Evolutionary conservation across 352 stramenopile species (phyloP), one percentile per base, ranked within the genome.

Genomic region (Phytophthora pistaciae): DNA sequence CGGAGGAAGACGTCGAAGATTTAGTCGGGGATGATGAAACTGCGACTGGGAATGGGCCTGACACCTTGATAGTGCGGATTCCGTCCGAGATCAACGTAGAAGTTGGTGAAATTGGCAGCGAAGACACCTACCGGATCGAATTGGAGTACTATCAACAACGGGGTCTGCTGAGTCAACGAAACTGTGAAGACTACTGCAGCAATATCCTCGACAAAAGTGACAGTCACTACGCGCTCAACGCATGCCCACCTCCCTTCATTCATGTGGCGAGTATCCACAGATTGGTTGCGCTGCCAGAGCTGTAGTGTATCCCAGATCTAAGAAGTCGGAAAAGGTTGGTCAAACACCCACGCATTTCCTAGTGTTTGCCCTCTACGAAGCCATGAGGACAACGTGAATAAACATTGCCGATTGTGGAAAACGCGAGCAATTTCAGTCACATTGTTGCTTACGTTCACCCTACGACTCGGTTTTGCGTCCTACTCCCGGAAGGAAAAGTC

Each of bases 401-500:
- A 33, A 11, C 29, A 36, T 36, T 11, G 29, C 29, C 29, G 29
- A 2, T 36, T 3, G 29, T 36, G 29, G 29, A 36, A 31, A 53
- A 29, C 20, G 46, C 20, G 20, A 27, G 46, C 46, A 53, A 56
- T 36, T 56, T 31, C 23, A 31, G 20, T 48, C 46, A 16, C 66
- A 68, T 67, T 71, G 27, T 62, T 70, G 56, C 58, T 68, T 70
- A 70, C 57, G 52, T 68, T 40, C 46, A 29, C 53, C 60, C 50
- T 64, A 65, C 40, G 29, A 44, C 55, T 27, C 46, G n/a, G 31
- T 64, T 11, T 40, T 29, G 29, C 48, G 27, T 74, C 64, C 62
- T 80, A 82, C 71, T 86, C 64, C 42, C 88, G 85, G 56, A 96
- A 79, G 21, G 89, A 96, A 78, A 94, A 96, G 61, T 96, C 89